Conservation (phyloP, 2,329 filamentous ascomycete species). For the Neofusicoccum parvum region DNA sequence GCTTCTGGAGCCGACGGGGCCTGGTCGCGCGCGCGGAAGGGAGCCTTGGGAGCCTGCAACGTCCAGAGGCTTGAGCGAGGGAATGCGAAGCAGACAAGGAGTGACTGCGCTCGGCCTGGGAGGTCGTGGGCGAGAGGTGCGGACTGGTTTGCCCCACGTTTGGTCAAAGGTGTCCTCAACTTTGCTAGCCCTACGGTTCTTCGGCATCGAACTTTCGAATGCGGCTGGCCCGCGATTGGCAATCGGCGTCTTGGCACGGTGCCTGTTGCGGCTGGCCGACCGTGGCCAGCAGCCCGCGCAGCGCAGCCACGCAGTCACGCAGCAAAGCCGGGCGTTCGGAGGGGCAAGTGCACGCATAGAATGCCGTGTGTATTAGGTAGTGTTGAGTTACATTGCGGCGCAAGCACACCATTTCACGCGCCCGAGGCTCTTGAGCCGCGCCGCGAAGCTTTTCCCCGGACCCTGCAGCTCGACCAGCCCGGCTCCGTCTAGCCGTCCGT, state of each 20-base stretch:
- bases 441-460: slow-evolving; percentile 6
- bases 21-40: not conserved
- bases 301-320: not conserved
- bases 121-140: not conserved
- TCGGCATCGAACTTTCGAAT: slow-evolving; percentile 9
- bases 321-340: not conserved
- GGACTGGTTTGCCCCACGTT: slow-evolving; percentile 15
- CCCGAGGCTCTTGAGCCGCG: slow-evolving; percentile 7
- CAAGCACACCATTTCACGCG: slow-evolving; percentile 7
- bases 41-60: not conserved
- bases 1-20: slow-evolving; percentile 18
- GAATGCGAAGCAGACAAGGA: slow-evolving; percentile 4
- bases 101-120: slow-evolving; percentile 5
- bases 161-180: slow-evolving; percentile 20
- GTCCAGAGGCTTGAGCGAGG: not conserved
- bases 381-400: not conserved
- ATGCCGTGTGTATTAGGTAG: not conserved
- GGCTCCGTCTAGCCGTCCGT: not conserved
- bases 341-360: not conserved
- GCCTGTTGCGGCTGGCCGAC: not conserved
- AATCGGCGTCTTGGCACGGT: slow-evolving; percentile 10
- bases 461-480: slow-evolving; percentile 7
- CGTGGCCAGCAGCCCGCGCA: not conserved
- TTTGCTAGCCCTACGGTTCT: slow-evolving; percentile 20
- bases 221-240: slow-evolving; percentile 13